phyloP scores from a whole-genome alignment of 2,329 filamentous ascomycete species.

The Ophiocordyceps camponoti-leonardi region DNA sequence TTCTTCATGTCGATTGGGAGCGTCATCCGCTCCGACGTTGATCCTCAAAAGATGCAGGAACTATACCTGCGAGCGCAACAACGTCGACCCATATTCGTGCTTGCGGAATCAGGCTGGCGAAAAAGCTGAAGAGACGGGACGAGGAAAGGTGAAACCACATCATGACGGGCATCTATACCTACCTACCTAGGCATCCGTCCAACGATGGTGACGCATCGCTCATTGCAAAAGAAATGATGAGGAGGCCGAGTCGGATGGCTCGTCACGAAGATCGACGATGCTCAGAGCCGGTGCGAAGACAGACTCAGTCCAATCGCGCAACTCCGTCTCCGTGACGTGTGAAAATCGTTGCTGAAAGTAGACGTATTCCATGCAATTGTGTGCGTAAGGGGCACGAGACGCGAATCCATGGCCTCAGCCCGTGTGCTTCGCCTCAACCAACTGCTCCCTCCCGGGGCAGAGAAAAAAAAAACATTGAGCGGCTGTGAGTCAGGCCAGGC shows the following conservation, averaged over 20 bases:
- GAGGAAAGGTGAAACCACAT: not conserved
- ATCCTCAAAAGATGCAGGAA: slow-evolving; percentile 49
- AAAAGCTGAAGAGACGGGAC: slow-evolving; percentile 1
- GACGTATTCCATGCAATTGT: not conserved
- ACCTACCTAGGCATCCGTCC: not conserved
- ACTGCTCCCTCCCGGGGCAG: not conserved
- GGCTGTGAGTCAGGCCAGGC: not conserved
- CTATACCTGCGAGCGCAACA: slow-evolving; percentile 61
- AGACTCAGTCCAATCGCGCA: not conserved
- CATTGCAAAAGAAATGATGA: not conserved
- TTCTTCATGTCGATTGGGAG: slow-evolving; percentile 99
- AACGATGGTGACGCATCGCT: not conserved
- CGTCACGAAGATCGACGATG: not conserved
- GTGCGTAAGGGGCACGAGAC: not conserved
- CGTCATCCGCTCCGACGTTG: slow-evolving; percentile 83
- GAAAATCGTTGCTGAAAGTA: not conserved
- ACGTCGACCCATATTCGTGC: slow-evolving; percentile 51
- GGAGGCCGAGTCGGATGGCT: not conserved
- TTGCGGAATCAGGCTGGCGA: slow-evolving; percentile 21
- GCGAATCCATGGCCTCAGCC: not conserved
- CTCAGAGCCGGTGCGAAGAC: not conserved
- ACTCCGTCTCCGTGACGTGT: not conserved
- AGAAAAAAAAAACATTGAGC: not conserved
- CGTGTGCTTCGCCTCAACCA: not conserved
- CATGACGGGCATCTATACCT: slow-evolving; percentile 3